These are phyloP conservation scores for Amanita jacksonii DNA, from an alignment of 768 basidiomycete genomes.

Conservation along the genomic window DNA sequence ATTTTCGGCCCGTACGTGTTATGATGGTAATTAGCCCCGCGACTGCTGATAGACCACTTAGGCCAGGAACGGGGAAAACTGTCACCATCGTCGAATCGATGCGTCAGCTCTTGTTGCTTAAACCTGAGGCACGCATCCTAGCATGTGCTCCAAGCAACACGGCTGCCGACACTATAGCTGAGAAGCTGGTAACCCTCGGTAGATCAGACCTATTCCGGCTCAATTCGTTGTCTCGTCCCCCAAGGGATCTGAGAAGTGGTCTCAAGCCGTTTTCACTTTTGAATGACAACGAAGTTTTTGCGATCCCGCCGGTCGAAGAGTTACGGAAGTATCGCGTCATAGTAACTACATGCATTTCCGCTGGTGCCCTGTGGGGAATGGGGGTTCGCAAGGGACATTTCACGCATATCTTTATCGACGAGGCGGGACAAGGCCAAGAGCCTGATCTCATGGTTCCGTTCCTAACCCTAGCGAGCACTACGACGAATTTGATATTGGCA, in stretches of 20 bases:
- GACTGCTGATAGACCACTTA: conserved; percentile 11
- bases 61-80: conserved; percentile 62
- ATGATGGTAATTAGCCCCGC: background rate
- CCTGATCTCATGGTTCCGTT: conserved; percentile 49
- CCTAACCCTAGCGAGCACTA: conserved; percentile 34
- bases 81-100: conserved; percentile 58
- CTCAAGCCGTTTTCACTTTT: conserved; percentile 29
- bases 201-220: conserved; percentile 38
- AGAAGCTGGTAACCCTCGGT: conserved; percentile 28
- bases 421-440: conserved; percentile 56
- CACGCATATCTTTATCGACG: conserved; percentile 53
- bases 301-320: conserved; percentile 31
- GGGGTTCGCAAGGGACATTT: conserved; percentile 47
- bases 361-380: conserved; percentile 34
- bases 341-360: conserved; percentile 50
- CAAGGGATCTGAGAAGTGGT: conserved; percentile 26
- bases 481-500: conserved; percentile 45
- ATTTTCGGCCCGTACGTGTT: conserved; percentile 54
- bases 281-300: conserved; percentile 33
- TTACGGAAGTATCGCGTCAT: conserved; percentile 39
- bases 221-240: conserved; percentile 37
- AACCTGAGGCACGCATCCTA: conserved; percentile 38
- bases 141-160: conserved; percentile 64
- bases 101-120: conserved; percentile 39
- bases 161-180: conserved; percentile 49